These are phyloP conservation scores for Peltaster fructicola DNA, from an alignment of 2,329 filamentous ascomycete genomes.

Conservation along the genomic window DNA sequence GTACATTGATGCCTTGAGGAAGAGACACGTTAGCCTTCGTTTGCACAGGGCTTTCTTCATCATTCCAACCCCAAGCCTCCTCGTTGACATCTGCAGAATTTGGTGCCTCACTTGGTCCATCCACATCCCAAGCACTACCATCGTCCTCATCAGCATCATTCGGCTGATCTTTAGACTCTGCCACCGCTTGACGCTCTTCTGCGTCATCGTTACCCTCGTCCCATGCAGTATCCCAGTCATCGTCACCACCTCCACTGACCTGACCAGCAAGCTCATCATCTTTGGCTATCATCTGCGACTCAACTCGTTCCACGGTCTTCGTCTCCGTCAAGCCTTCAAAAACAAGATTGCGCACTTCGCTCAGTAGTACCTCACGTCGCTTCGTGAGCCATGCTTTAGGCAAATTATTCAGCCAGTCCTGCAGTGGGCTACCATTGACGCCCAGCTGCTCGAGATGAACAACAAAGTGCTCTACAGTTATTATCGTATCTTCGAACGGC, in stretches of 20 bases:
- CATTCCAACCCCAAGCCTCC: conserved; percentile 77
- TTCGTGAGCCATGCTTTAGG: conserved; percentile 74
- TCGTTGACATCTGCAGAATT: conserved; percentile 17
- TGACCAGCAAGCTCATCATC: conserved; percentile 48
- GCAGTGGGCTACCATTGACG: conserved; percentile 42
- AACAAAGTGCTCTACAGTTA: conserved; percentile 46
- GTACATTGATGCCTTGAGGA: conserved; percentile 17
- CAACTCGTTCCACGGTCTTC: conserved; percentile 62
- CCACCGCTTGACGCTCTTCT: not conserved
- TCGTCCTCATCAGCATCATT: conserved; percentile 28
- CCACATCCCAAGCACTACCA: conserved; percentile 30
- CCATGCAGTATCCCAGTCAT: conserved; percentile 70
- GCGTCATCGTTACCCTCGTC: conserved; percentile 42
- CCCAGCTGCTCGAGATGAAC: conserved; percentile 46
- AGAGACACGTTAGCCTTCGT: conserved; percentile 15
- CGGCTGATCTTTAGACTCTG: conserved; percentile 1
- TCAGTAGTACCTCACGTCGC: conserved; percentile 62
- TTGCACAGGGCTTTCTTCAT: conserved; percentile 31
- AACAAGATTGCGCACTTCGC: conserved; percentile 53
- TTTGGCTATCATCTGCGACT: conserved; percentile 60
- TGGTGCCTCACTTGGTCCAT: conserved; percentile 19
- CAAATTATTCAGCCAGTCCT: conserved; percentile 64
- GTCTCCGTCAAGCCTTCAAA: conserved; percentile 47
- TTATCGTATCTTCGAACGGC: conserved; percentile 53
- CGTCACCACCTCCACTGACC: conserved; percentile 24